These are phyloP conservation scores for Aspergillus candidus DNA, from an alignment of 2,329 filamentous ascomycete species.

Conservation along the genomic window DNA sequence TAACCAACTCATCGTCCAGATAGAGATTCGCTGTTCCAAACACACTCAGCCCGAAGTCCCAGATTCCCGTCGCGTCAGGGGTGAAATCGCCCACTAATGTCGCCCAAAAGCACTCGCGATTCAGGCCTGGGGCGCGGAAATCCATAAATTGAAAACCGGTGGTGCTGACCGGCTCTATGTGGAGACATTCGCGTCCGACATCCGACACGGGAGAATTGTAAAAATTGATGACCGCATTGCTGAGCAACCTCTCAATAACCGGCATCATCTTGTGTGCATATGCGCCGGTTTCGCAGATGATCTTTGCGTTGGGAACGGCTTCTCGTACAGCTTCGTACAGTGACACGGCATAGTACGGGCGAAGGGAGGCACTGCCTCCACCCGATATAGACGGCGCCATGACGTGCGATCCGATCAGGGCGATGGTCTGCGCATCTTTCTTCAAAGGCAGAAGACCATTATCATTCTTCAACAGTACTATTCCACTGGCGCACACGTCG, in stretches of 20 bases:
- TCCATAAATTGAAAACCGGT: conserved; percentile 34
- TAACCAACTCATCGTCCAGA: conserved; percentile 52
- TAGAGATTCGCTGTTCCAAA: conserved; percentile 56
- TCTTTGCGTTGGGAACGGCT: conserved; percentile 6
- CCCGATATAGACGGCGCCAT: conserved; percentile 31
- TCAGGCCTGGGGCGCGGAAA: conserved; percentile 24
- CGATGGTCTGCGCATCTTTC: conserved; percentile 9
- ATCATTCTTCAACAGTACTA: conserved; percentile 19
- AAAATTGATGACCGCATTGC: conserved; percentile 21
- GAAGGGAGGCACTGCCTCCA: conserved; percentile 29
- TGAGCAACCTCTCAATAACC: conserved; percentile 22
- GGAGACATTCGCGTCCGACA: conserved; percentile 16
- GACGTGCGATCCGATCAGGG: conserved; percentile 29
- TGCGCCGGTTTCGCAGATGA: conserved; percentile 16
- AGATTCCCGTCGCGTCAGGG: conserved; percentile 50
- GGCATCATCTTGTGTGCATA: conserved; percentile 31
- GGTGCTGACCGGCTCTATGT: conserved; percentile 20
- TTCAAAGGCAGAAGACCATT: conserved; percentile 15
- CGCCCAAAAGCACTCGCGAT: conserved; percentile 43
- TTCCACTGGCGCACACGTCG: conserved; percentile 10
- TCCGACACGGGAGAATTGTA: conserved; percentile 13
- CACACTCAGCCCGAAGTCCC: conserved; percentile 57
- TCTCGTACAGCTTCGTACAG: conserved; percentile 27
- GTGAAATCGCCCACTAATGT: conserved; percentile 51
- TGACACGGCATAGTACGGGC: conserved; percentile 28